A percentile compares a stretch with the other conserved stretches of the same genome.
phyloP scores from a whole-genome alignment of 495 filamentous ascomycete species.

The Tuber umbilicatum region DNA sequence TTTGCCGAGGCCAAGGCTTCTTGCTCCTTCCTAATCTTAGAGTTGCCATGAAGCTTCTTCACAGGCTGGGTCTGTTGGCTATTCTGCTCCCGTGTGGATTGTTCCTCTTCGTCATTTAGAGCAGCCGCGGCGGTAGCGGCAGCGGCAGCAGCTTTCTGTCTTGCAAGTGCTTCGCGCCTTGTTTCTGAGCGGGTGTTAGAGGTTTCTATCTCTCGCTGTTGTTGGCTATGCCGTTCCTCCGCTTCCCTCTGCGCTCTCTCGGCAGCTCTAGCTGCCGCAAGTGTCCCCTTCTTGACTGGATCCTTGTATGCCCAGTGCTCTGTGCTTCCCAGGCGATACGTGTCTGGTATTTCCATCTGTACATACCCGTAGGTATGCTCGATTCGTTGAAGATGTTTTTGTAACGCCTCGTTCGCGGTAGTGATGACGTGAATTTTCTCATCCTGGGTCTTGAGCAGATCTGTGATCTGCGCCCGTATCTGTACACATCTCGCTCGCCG shows the following conservation, averaged over 20 bases:
- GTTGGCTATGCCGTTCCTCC: conserved; percentile 59
- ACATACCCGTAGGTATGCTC: conserved; percentile 78
- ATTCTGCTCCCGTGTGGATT: conserved; percentile 23
- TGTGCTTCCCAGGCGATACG: conserved; percentile 82
- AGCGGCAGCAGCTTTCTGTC: conserved; percentile 56
- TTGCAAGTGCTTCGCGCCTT: conserved; percentile 27
- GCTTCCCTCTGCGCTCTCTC: conserved; percentile 69
- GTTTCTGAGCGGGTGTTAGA: conserved; percentile 33
- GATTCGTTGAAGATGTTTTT: conserved; percentile 75
- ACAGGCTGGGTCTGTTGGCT: conserved; percentile 14
- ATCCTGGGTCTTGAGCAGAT: conserved; percentile 77
- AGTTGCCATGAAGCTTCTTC: conserved; percentile 34
- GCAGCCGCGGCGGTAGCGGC: conserved; percentile 43
- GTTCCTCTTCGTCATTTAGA: conserved; percentile 35
- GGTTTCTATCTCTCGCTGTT: conserved; percentile 27
- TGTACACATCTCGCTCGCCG: conserved; percentile 42
- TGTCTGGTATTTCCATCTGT: conserved; percentile 82
- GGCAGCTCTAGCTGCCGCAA: conserved; percentile 60
- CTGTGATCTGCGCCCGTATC: conserved; percentile 56
- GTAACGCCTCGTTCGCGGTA: conserved; percentile 78
- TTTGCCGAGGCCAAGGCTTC: conserved; percentile 35
- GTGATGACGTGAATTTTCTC: conserved; percentile 95
- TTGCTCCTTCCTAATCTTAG: conserved; percentile 31
- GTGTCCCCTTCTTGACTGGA: conserved; percentile 71
- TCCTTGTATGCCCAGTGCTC: conserved; percentile 95